A percentile compares a stretch with the other conserved stretches of the same genome.
Conservation (phyloP, 768 basidiomycete species). For the Boletus subparvulus region DNA sequence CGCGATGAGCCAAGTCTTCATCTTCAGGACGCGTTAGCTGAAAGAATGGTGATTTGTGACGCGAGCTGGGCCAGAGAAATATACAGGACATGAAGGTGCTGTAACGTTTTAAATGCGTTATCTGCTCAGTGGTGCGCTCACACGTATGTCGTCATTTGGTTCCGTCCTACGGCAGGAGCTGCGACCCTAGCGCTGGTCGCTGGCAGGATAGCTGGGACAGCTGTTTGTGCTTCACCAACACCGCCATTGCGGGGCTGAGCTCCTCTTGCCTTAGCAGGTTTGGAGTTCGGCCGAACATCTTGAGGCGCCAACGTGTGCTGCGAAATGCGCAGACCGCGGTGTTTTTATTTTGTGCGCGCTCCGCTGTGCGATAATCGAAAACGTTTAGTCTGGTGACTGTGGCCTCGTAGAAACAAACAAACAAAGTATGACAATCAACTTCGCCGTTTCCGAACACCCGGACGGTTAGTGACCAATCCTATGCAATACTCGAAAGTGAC, state of each 20-base stretch:
- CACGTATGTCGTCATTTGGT: neutral
- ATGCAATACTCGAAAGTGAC: neutral
- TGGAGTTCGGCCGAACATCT: neutral
- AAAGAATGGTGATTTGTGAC: neutral
- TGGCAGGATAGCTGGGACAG: no score
- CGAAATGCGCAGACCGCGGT: no score
- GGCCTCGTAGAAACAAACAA: neutral
- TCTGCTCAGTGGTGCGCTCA: neutral
- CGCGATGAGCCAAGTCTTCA: conserved; percentile 11
- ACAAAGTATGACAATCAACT: neutral
- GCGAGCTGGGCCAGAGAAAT: neutral
- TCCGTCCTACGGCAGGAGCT: neutral
- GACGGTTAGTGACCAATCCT: neutral
- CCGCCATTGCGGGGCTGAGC: no score
- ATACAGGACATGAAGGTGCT: neutral
- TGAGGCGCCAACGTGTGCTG: neutral
- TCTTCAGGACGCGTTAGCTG: neutral
- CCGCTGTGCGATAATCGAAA: neutral
- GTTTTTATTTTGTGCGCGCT: no score
- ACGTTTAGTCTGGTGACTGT: no score
- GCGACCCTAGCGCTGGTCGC: no score
- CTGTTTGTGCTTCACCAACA: no score
- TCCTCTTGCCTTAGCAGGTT: no score
- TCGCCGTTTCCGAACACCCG: neutral
- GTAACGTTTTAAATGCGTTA: neutral